Conservation (phyloP, 1,139 yeast genomes). For the Zygoascus sp. region DNA sequence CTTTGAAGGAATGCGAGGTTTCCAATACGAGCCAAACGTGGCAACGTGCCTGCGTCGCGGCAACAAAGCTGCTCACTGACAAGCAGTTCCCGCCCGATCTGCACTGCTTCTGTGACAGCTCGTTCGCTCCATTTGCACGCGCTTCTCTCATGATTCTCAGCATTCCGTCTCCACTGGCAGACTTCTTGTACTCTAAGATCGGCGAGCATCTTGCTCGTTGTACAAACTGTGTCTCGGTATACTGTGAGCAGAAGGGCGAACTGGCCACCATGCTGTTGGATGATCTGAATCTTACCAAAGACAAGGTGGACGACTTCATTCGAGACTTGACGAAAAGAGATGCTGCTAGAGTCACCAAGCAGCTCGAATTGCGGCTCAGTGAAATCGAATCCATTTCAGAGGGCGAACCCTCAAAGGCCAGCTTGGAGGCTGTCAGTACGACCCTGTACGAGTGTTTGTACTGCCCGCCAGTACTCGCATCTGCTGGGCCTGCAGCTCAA, state of each 20-base stretch:
- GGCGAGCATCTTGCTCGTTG: constrained; percentile 16
- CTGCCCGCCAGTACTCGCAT: neutral
- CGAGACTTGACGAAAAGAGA: constrained; percentile 11
- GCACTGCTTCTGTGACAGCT: constrained; percentile 23
- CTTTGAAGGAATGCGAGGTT: constrained; percentile 1
- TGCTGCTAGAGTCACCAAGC: constrained; percentile 11
- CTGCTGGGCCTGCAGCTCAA: neutral
- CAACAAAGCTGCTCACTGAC: constrained; percentile 10
- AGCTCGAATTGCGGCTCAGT: neutral
- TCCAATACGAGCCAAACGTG: constrained; percentile 7
- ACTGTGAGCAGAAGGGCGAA: constrained; percentile 17
- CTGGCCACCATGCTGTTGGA: constrained; percentile 10
- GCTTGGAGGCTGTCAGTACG: neutral
- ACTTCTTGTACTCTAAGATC: constrained; percentile 9
- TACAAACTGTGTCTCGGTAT: constrained; percentile 17
- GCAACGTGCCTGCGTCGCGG: constrained; percentile 10
- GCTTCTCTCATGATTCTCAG: constrained; percentile 17
- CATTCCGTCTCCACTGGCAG: constrained; percentile 6
- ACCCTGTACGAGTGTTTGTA: neutral
- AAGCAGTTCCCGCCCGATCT: constrained; percentile 7
- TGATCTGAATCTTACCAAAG: constrained; percentile 13
- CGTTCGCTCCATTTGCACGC: constrained; percentile 19
- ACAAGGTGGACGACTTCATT: constrained; percentile 13
- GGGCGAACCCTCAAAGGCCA: neutral
- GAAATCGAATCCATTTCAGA: neutral